These are phyloP conservation scores for Gossypium arboreum DNA, from an alignment of 345 rosid genomes.

Conservation along the genomic window DNA sequence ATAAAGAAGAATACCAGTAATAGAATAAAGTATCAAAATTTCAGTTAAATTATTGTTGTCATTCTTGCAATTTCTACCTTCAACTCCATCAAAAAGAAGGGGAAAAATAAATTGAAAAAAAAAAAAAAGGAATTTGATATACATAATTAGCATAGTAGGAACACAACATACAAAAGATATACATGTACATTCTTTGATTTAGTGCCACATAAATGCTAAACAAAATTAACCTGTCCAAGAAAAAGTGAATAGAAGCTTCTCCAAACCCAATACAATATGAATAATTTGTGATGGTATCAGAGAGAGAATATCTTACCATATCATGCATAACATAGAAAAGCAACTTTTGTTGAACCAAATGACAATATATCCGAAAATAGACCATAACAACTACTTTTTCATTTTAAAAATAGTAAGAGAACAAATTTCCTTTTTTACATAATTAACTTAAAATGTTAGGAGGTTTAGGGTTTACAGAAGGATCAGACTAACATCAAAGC, in stretches of 20 bases:
- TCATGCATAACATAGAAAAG: neutral
- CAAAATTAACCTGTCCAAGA: neutral
- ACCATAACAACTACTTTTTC: neutral
- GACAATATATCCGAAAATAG: neutral
- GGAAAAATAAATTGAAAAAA: neutral
- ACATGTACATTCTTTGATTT: neutral
- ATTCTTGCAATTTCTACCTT: neutral
- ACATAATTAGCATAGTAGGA: neutral
- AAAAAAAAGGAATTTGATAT: neutral
- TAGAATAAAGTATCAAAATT: neutral
- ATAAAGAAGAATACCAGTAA: slow-evolving; percentile 2
- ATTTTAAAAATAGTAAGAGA: neutral
- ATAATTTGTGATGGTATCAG: neutral
- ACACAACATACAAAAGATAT: neutral
- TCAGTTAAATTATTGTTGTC: slow-evolving; percentile 5
- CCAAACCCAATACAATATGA: neutral
- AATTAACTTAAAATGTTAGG: neutral
- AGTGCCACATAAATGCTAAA: neutral
- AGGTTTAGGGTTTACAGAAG: neutral
- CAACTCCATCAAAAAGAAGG: neutral
- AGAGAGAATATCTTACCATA: neutral
- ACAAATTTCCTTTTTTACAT: neutral
- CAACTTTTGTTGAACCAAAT: neutral
- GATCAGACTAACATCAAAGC: neutral
- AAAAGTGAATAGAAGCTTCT: slow-evolving; percentile 1